phyloP scores from a whole-genome alignment of 805 yeast genomes.

The Yarrowia deformans region DNA sequence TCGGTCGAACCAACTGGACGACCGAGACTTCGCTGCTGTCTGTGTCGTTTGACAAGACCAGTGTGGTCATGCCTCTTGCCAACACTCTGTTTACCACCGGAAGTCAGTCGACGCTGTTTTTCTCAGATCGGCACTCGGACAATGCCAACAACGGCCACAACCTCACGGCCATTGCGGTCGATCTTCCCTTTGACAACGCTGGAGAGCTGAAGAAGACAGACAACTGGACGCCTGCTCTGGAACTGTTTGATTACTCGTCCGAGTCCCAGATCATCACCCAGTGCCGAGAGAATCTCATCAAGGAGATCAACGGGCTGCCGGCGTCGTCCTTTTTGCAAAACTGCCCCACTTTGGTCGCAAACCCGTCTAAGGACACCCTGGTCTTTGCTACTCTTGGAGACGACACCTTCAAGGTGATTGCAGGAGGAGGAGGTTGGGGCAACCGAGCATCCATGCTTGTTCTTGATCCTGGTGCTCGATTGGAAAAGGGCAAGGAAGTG shows the following conservation, averaged over 20 bases:
- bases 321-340: slow-evolving; percentile 65
- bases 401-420: slow-evolving; percentile 59
- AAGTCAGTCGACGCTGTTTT: slow-evolving; percentile 41
- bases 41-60: slow-evolving; percentile 40
- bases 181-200: slow-evolving; percentile 26
- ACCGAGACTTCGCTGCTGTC: slow-evolving; percentile 40
- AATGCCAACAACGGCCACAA: slow-evolving; percentile 10
- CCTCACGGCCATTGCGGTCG: neutral
- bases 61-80: slow-evolving; percentile 48
- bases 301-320: slow-evolving; percentile 60
- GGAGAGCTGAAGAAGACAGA: neutral
- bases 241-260: slow-evolving; percentile 42
- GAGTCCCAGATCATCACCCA: slow-evolving; percentile 56
- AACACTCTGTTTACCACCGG: slow-evolving; percentile 50
- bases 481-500: slow-evolving; percentile 56
- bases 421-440: slow-evolving; percentile 84
- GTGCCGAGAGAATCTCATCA: slow-evolving; percentile 65
- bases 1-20: slow-evolving; percentile 43
- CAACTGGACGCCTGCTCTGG: slow-evolving; percentile 40
- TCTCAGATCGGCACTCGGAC: slow-evolving; percentile 8
- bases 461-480: slow-evolving; percentile 63
- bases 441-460: slow-evolving; percentile 71
- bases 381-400: slow-evolving; percentile 40
- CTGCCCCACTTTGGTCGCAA: slow-evolving; percentile 41
- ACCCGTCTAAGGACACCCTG: slow-evolving; percentile 40